Base-by-base conservation (phyloP, 2,329 filamentous ascomycete species). In the Fusarium miscanthi region DNA sequence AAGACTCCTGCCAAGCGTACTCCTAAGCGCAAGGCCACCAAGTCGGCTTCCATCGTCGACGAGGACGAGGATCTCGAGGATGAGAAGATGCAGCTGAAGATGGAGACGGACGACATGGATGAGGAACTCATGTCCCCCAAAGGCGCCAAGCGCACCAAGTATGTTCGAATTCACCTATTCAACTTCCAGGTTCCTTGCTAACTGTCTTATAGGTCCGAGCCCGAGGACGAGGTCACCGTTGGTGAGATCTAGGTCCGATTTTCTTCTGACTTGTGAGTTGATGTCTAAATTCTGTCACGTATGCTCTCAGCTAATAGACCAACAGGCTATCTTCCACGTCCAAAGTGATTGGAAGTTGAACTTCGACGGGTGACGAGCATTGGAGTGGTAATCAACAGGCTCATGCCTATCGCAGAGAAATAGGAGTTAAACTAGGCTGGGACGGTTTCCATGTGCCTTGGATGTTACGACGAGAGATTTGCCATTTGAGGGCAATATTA, bases 1-100 rank as follows among this genome's bases (percentile, higher is more conserved):
- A 60, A 62, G 27, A 70, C 78, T 8, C 65, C 78, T 8, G 75
- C 78, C 37, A 82, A 82, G 77, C 78, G 81, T 30, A 70, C 76
- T 31, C 63, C 77, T 0, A 69, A 63, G 30, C 80, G 79, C 64
- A 80, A 78, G 72, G 54, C 38, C 25, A 35, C 42, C 37, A 75
- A 75, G 45, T 68, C 72, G 8, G 49, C 73, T 7, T 58, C 43
- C 4, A 33, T 51, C 27, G 52, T 33, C 11, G 69, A 73, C 8
- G 76, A 78, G 3, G 77, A 78, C 4, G 77, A 78, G 1, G 78
- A 78, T 7, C 66, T 71, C 11, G 74, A 74, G 19, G 70, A 77
- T 10, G 72, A 76, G 21, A 73, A 73, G 43, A 23, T 75, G 38
- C 75, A 78, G 45, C 69, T 79, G 37, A 80, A 80, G 68, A 58